Base-by-base conservation (phyloP, 495 filamentous ascomycete species). In the Xylaria cubensis region DNA sequence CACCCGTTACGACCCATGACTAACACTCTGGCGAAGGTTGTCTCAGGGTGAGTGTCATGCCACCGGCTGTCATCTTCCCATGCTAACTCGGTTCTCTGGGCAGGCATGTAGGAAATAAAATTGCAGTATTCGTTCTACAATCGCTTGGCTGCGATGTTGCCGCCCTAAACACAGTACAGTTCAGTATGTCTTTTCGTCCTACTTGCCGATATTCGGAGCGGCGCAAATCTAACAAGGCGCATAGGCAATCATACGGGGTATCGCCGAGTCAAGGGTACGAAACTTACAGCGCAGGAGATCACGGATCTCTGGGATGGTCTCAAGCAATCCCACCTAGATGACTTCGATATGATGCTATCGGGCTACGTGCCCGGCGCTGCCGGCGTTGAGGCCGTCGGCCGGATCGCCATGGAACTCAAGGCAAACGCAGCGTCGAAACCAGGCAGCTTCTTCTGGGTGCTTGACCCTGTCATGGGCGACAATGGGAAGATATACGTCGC, bases 391-490 rank as follows among this genome's bases (percentile, higher is more conserved):
- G 92, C 93, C 0, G 92, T 97, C 19, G 96, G 96, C 2, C 81
- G 84, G 53, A 97, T 98, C 73, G 95, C 88, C 5, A 84, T 89
- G 71, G 94, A 97, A 74, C 84, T 97, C 58, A 92, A 92, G 79
- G 84, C 85, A 56, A 92, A 90, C 65, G 86, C 88, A 7, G 82
- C 83, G 41, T 84, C 83, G 19, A 73, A 65, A 24, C 89, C 92
- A 0, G 94, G 94, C 0, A 90, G 88, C 32, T 96, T 98, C 83
- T 98, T 98, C 82, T 98, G 95, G 95, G 91, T 97, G n/a, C 85
- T 99, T 56, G 96, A 99, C 79, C 96, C 96, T 0, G 97, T 99
- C 17, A 99, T 99, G 96, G 96, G 96, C 56, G 96, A 99, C 77
- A 92, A 97, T 76, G 97, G 93, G 44, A 89, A 88, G 48, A 84